Evolutionary conservation across 1,284 basidiomycete genomes (phyloP).

Genomic region (Vanrija humicola): DNA sequence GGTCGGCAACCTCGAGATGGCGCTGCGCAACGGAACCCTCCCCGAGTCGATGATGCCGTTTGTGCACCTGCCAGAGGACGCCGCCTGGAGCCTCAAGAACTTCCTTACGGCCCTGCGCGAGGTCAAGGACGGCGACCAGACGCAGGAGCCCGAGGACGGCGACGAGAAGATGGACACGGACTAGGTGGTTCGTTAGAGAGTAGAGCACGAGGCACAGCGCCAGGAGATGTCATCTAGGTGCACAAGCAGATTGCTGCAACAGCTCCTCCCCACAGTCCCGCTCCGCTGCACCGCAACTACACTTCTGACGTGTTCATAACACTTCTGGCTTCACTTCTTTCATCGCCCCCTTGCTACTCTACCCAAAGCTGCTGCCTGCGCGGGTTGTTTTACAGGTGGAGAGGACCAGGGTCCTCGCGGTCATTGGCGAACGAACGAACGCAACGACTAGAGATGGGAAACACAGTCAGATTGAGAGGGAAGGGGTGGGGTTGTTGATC

Average conservation of each 20-base stretch:
- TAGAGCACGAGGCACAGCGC: background rate
- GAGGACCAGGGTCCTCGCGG: background rate
- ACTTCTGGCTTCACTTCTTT: conserved; percentile 14
- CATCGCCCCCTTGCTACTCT: conserved; percentile 14
- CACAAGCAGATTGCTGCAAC: background rate
- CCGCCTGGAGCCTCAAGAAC: conserved; percentile 35
- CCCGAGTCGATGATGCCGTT: conserved; percentile 43
- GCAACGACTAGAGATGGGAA: conserved; percentile 12
- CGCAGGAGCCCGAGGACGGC: background rate
- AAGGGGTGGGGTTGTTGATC: background rate
- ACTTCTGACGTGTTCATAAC: background rate
- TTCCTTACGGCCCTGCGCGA: conserved; percentile 36
- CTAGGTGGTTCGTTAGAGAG: background rate
- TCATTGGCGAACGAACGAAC: background rate
- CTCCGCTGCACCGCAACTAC: background rate
- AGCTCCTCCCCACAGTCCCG: background rate
- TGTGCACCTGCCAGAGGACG: conserved; percentile 34
- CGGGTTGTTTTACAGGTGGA: background rate
- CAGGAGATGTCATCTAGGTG: background rate
- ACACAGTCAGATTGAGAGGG: conserved; percentile 1
- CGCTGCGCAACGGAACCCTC: conserved; percentile 41
- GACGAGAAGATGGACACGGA: conserved; percentile 19
- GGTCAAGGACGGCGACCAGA: conserved; percentile 1
- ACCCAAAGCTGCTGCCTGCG: background rate
- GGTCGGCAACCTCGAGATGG: conserved; percentile 43